These are phyloP conservation scores for Aspergillus saccharolyticus DNA, from an alignment of 495 filamentous ascomycete genomes.

Conservation along the genomic window DNA sequence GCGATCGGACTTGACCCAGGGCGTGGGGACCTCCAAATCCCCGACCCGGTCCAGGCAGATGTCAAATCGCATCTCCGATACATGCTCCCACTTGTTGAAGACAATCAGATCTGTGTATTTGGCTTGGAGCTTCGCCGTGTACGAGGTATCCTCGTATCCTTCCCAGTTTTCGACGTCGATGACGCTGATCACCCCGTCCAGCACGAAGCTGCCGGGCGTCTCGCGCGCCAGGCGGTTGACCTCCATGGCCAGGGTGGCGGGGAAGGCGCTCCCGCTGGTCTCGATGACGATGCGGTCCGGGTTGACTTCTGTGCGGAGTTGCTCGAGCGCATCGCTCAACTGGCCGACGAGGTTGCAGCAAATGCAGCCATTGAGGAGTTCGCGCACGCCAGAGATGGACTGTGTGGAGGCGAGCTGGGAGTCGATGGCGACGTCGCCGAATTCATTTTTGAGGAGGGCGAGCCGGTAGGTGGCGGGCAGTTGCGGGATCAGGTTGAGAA, in stretches of 20 bases:
- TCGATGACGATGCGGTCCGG: slow-evolving; percentile 92
- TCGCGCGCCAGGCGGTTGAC: slow-evolving; percentile 71
- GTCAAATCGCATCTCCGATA: slow-evolving; percentile 69
- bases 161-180: slow-evolving; percentile 97
- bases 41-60: slow-evolving; percentile 77
- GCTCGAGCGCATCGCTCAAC: slow-evolving; percentile 69
- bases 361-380: slow-evolving; percentile 93
- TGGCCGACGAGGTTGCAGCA: slow-evolving; percentile 97
- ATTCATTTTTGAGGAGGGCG: slow-evolving; percentile 97
- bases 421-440: slow-evolving; percentile 91
- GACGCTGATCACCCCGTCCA: slow-evolving; percentile 89
- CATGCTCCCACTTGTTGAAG: slow-evolving; percentile 91
- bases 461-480: slow-evolving; percentile 72
- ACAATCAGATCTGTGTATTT: slow-evolving; percentile 89
- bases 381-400: slow-evolving; percentile 82
- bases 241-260: slow-evolving; percentile 86
- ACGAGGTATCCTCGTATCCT: slow-evolving; percentile 88
- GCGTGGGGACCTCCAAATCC: slow-evolving; percentile 75
- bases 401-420: slow-evolving; percentile 76
- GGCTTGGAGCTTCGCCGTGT: slow-evolving; percentile 81
- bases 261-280: slow-evolving; percentile 83
- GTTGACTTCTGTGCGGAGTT: slow-evolving; percentile 53
- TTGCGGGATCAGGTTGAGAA: slow-evolving; percentile 85
- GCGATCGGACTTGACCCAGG: slow-evolving; percentile 73
- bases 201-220: slow-evolving; percentile 54